phyloP scores from a whole-genome alignment of 352 stramenopile genomes.

The Phytopythium mirpurense region DNA sequence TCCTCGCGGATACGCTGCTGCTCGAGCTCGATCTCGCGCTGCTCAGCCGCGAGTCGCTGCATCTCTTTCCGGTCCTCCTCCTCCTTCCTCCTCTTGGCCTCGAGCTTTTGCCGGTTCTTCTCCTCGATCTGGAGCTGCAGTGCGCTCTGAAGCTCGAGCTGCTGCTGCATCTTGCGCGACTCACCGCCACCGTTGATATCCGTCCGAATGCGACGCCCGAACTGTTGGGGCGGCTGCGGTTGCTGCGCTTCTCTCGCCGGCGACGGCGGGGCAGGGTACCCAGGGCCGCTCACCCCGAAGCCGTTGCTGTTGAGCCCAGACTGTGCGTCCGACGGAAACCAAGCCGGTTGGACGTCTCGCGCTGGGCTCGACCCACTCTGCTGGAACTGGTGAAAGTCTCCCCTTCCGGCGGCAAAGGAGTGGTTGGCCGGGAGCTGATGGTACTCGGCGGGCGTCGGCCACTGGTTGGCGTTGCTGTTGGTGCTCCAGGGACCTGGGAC shows the following conservation, averaged over 20 bases:
- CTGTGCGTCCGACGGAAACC: neutral
- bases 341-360: neutral
- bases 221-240: slow-evolving; percentile 6
- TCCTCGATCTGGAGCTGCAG: slow-evolving; percentile 57
- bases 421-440: neutral
- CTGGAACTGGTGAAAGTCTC: slow-evolving; percentile 2
- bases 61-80: slow-evolving; percentile 53
- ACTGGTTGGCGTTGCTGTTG: neutral
- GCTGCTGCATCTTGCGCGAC: slow-evolving; percentile 29
- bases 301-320: neutral
- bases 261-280: neutral
- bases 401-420: neutral
- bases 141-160: slow-evolving; percentile 46
- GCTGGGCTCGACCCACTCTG: neutral
- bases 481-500: neutral
- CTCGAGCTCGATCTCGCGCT: slow-evolving; percentile 34
- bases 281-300: neutral
- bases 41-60: slow-evolving; percentile 44
- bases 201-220: slow-evolving; percentile 17
- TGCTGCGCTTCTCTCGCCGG: neutral
- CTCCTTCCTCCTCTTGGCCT: slow-evolving; percentile 45
- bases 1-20: slow-evolving; percentile 38
- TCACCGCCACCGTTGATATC: slow-evolving; percentile 18
- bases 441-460: slow-evolving; percentile 5
- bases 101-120: slow-evolving; percentile 54